Conservation (phyloP, 164 flowering plant species). For the Dillenia turbinata region DNA sequence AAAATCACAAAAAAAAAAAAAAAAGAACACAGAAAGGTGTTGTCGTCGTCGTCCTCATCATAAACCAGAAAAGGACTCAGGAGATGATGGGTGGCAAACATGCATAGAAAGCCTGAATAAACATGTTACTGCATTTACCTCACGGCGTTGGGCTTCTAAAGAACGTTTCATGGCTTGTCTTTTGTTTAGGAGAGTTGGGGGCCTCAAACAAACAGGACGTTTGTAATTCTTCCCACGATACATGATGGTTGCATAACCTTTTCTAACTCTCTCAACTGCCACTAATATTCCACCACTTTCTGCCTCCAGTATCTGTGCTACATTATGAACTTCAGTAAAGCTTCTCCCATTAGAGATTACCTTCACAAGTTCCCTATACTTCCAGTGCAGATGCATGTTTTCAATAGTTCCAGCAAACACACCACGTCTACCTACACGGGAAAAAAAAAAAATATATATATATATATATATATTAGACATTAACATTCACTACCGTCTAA, state of each 20-base stretch:
- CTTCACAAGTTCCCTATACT: conserved; percentile 94
- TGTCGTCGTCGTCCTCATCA: too few relatives aligned
- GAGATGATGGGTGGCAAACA: too few relatives aligned
- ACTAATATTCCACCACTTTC: conserved; percentile 98
- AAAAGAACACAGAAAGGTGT: too few relatives aligned
- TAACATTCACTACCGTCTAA: too few relatives aligned
- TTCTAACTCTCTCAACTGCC: conserved; percentile 76
- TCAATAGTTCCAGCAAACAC: conserved; percentile 90
- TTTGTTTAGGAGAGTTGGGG: conserved; percentile 69
- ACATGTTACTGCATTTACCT: conserved; percentile 35
- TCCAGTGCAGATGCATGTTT: conserved; percentile 99
- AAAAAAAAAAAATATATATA: not conserved
- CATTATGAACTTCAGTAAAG: conserved; percentile 45
- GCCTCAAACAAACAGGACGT: conserved; percentile 73
- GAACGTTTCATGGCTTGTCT: conserved; percentile 81
- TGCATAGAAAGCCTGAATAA: too few relatives aligned
- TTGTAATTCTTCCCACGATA: conserved; percentile 92
- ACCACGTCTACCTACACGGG: conserved; percentile 75
- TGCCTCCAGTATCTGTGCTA: conserved; percentile 72
- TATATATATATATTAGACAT: too few relatives aligned
- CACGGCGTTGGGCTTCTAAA: conserved; percentile 73
- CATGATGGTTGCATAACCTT: conserved; percentile 78
- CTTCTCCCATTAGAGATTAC: conserved; percentile 50
- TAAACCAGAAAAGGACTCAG: too few relatives aligned
- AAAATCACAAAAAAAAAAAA: too few relatives aligned